A percentile compares a stretch with the other conserved stretches of the same genome.
Conservation (phyloP, 257 asterid genomes). For the Ilex asprella region DNA sequence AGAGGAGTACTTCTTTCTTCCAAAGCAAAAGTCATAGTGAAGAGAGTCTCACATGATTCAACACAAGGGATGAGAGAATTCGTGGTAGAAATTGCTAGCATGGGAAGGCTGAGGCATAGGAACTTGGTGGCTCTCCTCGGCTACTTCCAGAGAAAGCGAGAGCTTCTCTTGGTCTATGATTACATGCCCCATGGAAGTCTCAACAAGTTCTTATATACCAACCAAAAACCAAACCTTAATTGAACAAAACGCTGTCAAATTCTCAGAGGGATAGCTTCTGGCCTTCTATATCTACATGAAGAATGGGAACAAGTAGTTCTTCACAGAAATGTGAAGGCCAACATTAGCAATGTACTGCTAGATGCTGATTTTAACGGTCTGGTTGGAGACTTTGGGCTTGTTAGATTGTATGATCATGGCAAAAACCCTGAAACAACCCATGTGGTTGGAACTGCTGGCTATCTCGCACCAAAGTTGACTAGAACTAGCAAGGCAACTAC, state of each 20-base stretch:
- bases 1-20: background rate
- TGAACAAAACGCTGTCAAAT: background rate
- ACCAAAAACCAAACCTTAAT: background rate
- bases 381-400: background rate
- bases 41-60: background rate
- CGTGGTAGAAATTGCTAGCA: background rate
- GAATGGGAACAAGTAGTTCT: background rate
- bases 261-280: background rate
- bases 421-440: background rate
- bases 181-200: background rate
- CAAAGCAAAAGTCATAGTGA: background rate
- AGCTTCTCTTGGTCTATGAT: background rate
- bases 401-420: background rate
- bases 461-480: background rate
- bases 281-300: background rate
- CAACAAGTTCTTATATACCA: background rate
- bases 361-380: background rate
- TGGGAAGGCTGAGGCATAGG: background rate
- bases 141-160: background rate
- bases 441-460: background rate
- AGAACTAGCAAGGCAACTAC: background rate
- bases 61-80: background rate
- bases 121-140: background rate
- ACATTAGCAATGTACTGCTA: no score
- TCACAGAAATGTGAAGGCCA: background rate